Evolutionary conservation across 2,329 filamentous ascomycete genomes (phyloP).

Genomic region (Xylariaceae sp.): DNA sequence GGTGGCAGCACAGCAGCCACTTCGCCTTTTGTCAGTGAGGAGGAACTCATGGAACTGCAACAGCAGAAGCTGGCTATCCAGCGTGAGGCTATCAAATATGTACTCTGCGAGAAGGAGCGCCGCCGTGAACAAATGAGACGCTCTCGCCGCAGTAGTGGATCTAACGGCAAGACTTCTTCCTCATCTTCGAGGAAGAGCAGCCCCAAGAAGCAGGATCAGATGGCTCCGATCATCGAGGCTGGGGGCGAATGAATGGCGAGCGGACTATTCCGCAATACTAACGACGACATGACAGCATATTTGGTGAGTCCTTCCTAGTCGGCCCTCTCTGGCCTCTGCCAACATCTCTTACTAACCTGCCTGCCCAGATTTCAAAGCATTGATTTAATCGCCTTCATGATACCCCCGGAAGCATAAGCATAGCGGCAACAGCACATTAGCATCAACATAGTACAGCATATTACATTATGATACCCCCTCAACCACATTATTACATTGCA

Average conservation of each 20-base stretch:
- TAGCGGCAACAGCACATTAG: slow-evolving; percentile 8
- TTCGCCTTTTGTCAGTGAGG: slow-evolving; percentile 39
- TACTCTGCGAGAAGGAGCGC: slow-evolving; percentile 53
- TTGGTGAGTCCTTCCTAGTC: slow-evolving; percentile 25
- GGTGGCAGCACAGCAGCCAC: slow-evolving; percentile 41
- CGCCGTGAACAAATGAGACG: slow-evolving; percentile 36
- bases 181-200: slow-evolving; percentile 24
- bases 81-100: slow-evolving; percentile 48
- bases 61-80: slow-evolving; percentile 49
- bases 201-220: slow-evolving; percentile 43
- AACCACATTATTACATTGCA: slow-evolving; percentile 4
- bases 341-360: not conserved
- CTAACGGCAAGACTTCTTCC: too few relatives aligned
- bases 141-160: slow-evolving; percentile 24
- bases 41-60: slow-evolving; percentile 48
- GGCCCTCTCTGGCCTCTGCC: not conserved
- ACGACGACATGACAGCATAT: slow-evolving; percentile 25
- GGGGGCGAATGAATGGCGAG: slow-evolving; percentile 33
- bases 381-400: slow-evolving; percentile 8
- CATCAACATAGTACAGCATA: slow-evolving; percentile 2
- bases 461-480: slow-evolving; percentile 16
- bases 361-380: not conserved
- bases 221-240: slow-evolving; percentile 54
- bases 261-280: slow-evolving; percentile 8
- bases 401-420: slow-evolving; percentile 7